A percentile compares a stretch with the other conserved stretches of the same genome.
These are phyloP conservation scores for Lippia alba DNA, from an alignment of 305 asterid genomes.

Conservation along the genomic window DNA sequence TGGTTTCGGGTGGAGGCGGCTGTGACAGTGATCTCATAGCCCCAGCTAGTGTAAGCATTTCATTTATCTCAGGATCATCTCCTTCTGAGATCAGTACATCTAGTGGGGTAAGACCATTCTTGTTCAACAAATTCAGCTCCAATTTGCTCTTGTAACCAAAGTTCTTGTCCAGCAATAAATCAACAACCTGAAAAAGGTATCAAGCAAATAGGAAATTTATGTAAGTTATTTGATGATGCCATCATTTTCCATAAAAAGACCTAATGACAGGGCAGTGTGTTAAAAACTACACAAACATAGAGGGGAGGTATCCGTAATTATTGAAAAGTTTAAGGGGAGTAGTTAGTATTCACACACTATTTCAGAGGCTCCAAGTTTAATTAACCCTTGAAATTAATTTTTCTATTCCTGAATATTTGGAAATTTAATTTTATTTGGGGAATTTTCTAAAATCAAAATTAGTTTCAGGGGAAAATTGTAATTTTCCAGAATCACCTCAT, in stretches of 20 bases:
- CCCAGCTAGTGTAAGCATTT: constrained; percentile 49
- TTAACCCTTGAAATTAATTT: not conserved
- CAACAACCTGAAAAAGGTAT: constrained; percentile 41
- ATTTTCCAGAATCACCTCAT: constrained; percentile 42
- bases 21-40: constrained; percentile 6
- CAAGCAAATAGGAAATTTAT: too few relatives aligned
- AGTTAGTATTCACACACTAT: not conserved
- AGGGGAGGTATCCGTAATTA: not conserved
- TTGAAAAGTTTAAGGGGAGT: not conserved
- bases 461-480: too few relatives aligned
- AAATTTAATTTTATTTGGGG: too few relatives aligned
- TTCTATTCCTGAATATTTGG: too few relatives aligned
- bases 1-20: not conserved
- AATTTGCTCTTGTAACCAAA: constrained; percentile 25
- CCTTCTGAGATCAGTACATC: constrained; percentile 45
- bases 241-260: too few relatives aligned
- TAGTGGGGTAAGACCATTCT: constrained; percentile 43
- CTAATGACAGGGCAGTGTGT: too few relatives aligned
- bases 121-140: constrained; percentile 51
- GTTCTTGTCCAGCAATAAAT: constrained; percentile 44
- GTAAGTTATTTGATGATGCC: too few relatives aligned
- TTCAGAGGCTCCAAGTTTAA: not conserved
- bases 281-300: not conserved
- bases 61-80: constrained; percentile 58
- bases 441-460: too few relatives aligned